Evolutionary conservation across 495 filamentous ascomycete species (phyloP).

Genomic region (Neurospora tetraspora): DNA sequence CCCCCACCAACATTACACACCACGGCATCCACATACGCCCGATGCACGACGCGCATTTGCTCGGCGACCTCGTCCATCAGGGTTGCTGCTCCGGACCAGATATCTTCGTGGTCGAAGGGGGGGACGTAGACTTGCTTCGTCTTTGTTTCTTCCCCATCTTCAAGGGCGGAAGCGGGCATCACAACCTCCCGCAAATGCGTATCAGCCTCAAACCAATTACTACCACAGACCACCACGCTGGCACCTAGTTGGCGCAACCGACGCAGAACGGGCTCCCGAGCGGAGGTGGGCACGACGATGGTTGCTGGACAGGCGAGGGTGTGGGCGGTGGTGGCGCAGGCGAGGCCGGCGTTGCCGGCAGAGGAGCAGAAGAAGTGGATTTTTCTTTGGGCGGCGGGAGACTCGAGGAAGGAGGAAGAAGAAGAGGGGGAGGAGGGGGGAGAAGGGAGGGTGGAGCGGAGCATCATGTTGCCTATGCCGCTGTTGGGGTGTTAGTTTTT

Average conservation of each 20-base stretch:
- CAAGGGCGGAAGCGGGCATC: conserved; percentile 22
- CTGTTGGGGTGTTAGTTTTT: conserved; percentile 1
- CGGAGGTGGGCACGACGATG: conserved; percentile 67
- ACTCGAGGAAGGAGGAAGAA: conserved; percentile 6
- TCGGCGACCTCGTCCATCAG: conserved; percentile 62
- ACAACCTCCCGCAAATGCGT: conserved; percentile 53
- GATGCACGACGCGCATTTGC: conserved; percentile 40
- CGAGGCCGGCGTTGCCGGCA: conserved; percentile 88
- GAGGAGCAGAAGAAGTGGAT: conserved; percentile 80
- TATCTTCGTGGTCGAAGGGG: conserved; percentile 77
- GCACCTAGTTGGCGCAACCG: conserved; percentile 53
- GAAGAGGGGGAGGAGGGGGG: conserved; percentile 14
- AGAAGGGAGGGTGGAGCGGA: conserved; percentile 35
- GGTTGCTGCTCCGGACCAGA: conserved; percentile 73
- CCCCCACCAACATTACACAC: conserved; percentile 86
- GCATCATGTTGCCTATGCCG: conserved; percentile 74
- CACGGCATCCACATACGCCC: conserved; percentile 49
- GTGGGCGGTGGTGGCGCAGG: conserved; percentile 69
- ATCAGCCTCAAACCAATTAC: conserved; percentile 71
- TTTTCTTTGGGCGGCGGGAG: conserved; percentile 7
- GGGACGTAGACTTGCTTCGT: conserved; percentile 70
- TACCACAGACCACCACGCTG: conserved; percentile 61
- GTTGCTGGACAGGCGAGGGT: conserved; percentile 63
- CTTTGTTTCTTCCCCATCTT: background rate
- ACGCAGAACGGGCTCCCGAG: conserved; percentile 48